These are phyloP conservation scores for Phytophthora sp. DNA, from an alignment of 352 stramenopile species.

Conservation along the genomic window DNA sequence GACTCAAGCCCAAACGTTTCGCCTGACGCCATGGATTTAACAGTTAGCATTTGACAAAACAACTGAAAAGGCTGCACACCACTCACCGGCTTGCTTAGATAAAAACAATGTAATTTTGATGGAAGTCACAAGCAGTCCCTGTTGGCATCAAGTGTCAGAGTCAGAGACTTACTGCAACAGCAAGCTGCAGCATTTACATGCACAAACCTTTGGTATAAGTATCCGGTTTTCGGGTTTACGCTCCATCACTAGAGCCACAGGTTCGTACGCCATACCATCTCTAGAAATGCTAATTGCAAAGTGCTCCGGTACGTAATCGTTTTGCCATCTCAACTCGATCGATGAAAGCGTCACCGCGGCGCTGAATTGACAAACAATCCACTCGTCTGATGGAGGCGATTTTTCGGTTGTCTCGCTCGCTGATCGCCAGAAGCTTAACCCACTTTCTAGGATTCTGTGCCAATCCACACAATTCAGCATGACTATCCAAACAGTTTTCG, in stretches of 20 bases:
- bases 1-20: conserved; percentile 56
- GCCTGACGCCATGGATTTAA: conserved; percentile 19
- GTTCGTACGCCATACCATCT: conserved; percentile 53
- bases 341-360: conserved; percentile 47
- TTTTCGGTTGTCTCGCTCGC: conserved; percentile 24
- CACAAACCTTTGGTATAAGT: conserved; percentile 53
- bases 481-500: neutral
- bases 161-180: neutral
- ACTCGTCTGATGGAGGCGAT: conserved; percentile 35
- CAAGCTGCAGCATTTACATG: neutral
- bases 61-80: too few species aligned
- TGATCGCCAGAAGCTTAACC: conserved; percentile 53
- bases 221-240: conserved; percentile 34
- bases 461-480: neutral
- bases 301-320: conserved; percentile 38
- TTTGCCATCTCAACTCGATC: conserved; percentile 56
- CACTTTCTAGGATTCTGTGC: conserved; percentile 47
- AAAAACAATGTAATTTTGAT: conserved; percentile 60
- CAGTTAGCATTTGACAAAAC: conserved; percentile 3
- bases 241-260: conserved; percentile 52
- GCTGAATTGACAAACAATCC: conserved; percentile 62
- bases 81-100: conserved; percentile 30
- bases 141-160: neutral
- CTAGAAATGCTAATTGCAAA: conserved; percentile 57
- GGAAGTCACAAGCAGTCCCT: conserved; percentile 41